phyloP scores from a whole-genome alignment of 352 stramenopile species.

The Phytophthora fragariae region DNA sequence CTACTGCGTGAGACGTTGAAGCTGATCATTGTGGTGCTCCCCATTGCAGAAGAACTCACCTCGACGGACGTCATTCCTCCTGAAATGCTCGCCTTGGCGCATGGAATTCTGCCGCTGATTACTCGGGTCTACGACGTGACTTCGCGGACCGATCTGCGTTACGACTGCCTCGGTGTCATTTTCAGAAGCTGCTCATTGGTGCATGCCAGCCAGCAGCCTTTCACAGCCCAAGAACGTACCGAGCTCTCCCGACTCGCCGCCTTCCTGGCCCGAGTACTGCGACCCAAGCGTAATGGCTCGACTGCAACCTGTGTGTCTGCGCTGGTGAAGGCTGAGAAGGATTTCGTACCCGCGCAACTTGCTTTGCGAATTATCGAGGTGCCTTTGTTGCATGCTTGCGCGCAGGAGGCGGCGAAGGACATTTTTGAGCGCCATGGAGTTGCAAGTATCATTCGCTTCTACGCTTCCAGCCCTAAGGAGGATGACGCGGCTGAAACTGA shows the following conservation, averaged over 20 bases:
- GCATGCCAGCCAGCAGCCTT: constrained; percentile 39
- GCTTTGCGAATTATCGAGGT: constrained; percentile 63
- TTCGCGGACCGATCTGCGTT: constrained; percentile 53
- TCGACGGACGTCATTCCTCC: constrained; percentile 26
- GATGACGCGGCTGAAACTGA: constrained; percentile 32
- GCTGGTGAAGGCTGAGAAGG: constrained; percentile 28
- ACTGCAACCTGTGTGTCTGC: background rate
- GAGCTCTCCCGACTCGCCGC: constrained; percentile 53
- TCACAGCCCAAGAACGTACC: constrained; percentile 31
- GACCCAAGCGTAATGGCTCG: constrained; percentile 43
- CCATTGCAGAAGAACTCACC: constrained; percentile 44
- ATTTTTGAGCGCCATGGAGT: constrained; percentile 71
- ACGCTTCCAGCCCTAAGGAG: constrained; percentile 38
- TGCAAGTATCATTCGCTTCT: constrained; percentile 58
- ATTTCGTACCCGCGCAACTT: constrained; percentile 44
- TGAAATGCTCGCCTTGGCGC: constrained; percentile 44
- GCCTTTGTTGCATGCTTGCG: constrained; percentile 32
- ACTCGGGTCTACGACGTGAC: constrained; percentile 66
- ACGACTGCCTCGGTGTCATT: constrained; percentile 67
- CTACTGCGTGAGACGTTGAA: constrained; percentile 68
- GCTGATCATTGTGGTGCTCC: constrained; percentile 58
- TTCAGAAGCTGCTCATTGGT: constrained; percentile 55
- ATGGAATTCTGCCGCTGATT: constrained; percentile 57
- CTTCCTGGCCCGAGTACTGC: constrained; percentile 66
- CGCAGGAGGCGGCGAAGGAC: constrained; percentile 30